Conservation (phyloP, 257 asterid species). For the Galeopsis tetrahit region DNA sequence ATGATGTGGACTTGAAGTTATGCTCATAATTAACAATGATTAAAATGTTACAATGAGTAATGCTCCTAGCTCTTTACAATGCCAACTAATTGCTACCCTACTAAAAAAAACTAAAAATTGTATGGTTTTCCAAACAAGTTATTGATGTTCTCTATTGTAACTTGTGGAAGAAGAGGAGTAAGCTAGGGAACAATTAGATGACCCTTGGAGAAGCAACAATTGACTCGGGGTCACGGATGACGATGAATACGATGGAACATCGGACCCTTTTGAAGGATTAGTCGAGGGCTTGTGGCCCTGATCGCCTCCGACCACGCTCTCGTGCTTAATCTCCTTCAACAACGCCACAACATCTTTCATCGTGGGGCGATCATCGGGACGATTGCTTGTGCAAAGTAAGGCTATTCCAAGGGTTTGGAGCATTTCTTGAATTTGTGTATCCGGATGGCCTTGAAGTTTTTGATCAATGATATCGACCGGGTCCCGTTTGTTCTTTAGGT, state of each 20-base stretch:
- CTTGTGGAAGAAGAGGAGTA: conserved; percentile 67
- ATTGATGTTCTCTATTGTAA: conserved; percentile 42
- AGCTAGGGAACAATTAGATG: conserved; percentile 60
- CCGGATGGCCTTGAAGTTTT: conserved; percentile 71
- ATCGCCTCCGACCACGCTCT: conserved; percentile 43
- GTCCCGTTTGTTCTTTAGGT: conserved; percentile 57
- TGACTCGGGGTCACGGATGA: conserved; percentile 60
- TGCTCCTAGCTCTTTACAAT: conserved; percentile 54
- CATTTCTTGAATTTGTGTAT: conserved; percentile 82
- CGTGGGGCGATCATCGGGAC: conserved; percentile 72
- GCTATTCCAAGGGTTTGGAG: conserved; percentile 83
- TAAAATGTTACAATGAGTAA: conserved; percentile 29
- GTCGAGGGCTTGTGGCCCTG: conserved; percentile 48
- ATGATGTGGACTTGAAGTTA: conserved; percentile 17
- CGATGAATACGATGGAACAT: conserved; percentile 44
- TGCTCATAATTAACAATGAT: conserved; percentile 25
- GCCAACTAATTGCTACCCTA: conserved; percentile 35
- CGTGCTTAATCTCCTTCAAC: conserved; percentile 71
- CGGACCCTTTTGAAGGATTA: conserved; percentile 35
- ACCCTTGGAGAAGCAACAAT: conserved; percentile 62
- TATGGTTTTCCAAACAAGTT: conserved; percentile 25
- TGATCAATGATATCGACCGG: conserved; percentile 65
- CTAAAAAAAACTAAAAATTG: conserved; percentile 7
- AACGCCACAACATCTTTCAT: conserved; percentile 86
- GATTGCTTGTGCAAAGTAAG: conserved; percentile 75